Evolutionary conservation across 2,329 filamentous ascomycete genomes (phyloP).

Genomic region (Phyllosticta citriasiana): DNA sequence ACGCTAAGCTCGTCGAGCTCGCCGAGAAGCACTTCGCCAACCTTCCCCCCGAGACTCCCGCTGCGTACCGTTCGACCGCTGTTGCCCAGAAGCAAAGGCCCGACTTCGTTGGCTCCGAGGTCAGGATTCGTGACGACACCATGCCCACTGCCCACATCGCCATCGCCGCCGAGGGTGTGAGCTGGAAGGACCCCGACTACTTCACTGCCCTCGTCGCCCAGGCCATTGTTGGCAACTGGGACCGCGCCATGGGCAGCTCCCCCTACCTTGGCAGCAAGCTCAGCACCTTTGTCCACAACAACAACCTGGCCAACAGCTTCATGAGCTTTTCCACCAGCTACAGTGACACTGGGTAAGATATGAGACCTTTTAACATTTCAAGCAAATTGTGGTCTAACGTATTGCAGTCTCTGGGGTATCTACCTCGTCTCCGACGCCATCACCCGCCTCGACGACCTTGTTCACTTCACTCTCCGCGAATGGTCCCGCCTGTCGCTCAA

Average conservation of each 20-base stretch:
- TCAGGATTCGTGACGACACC: conserved; percentile 91
- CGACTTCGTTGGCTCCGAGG: conserved; percentile 93
- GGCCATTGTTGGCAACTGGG: conserved; percentile 99
- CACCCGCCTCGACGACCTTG: conserved; percentile 81
- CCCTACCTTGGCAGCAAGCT: conserved; percentile 98
- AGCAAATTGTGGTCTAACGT: neutral
- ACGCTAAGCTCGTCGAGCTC: conserved; percentile 87
- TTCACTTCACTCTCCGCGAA: conserved; percentile 97
- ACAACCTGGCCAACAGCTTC: conserved; percentile 97
- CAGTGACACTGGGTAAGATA: conserved; percentile 87
- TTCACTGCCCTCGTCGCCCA: conserved; percentile 96
- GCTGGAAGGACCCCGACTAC: conserved; percentile 99
- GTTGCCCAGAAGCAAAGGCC: conserved; percentile 76
- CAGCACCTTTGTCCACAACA: conserved; percentile 84
- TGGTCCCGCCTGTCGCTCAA: conserved; percentile 90
- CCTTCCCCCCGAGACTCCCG: conserved; percentile 65
- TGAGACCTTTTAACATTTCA: neutral
- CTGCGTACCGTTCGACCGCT: conserved; percentile 61
- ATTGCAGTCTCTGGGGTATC: conserved; percentile 89
- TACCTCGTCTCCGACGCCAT: conserved; percentile 91
- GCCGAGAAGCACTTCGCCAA: conserved; percentile 90
- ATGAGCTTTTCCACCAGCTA: conserved; percentile 99
- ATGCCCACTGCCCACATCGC: conserved; percentile 96
- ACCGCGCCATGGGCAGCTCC: conserved; percentile 96
- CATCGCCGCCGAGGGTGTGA: conserved; percentile 96